A percentile compares a stretch with the other conserved stretches of the same genome.
phyloP scores from a whole-genome alignment of 78 protist species.

The Dictyostelium capitatum region DNA sequence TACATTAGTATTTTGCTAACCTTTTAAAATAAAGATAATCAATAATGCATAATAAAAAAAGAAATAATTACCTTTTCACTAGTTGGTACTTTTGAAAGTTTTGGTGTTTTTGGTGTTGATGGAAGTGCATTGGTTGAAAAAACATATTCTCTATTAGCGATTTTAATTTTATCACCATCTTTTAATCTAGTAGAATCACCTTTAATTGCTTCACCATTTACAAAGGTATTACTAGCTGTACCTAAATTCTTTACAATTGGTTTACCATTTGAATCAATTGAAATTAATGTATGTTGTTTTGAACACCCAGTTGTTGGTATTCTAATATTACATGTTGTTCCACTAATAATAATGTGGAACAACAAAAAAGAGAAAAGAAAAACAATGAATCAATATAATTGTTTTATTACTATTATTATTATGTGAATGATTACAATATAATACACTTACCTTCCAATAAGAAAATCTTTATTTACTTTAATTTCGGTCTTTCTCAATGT shows the following conservation, averaged over 20 bases:
- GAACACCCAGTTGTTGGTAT: slow-evolving; percentile 7
- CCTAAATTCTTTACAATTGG: slow-evolving; percentile 18
- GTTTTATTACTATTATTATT: neutral
- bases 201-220: neutral
- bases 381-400: neutral
- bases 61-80: slow-evolving; percentile 56
- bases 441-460: slow-evolving; percentile 45
- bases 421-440: neutral
- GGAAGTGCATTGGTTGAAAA: slow-evolving; percentile 27
- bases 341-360: neutral
- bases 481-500: neutral
- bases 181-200: neutral
- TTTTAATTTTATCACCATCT: slow-evolving; percentile 44
- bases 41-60: slow-evolving; percentile 15
- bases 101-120: slow-evolving; percentile 52
- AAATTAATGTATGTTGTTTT: neutral
- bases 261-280: neutral
- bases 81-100: slow-evolving; percentile 41
- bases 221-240: neutral
- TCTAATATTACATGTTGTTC: neutral
- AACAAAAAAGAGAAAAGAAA: neutral
- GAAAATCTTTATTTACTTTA: neutral
- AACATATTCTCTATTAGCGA: neutral
- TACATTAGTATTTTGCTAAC: neutral
- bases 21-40: neutral